Percentiles rank a stretch among this genome's conserved stretches.
phyloP scores from a whole-genome alignment of 768 basidiomycete genomes.

The Kwoniella dejecticola region DNA sequence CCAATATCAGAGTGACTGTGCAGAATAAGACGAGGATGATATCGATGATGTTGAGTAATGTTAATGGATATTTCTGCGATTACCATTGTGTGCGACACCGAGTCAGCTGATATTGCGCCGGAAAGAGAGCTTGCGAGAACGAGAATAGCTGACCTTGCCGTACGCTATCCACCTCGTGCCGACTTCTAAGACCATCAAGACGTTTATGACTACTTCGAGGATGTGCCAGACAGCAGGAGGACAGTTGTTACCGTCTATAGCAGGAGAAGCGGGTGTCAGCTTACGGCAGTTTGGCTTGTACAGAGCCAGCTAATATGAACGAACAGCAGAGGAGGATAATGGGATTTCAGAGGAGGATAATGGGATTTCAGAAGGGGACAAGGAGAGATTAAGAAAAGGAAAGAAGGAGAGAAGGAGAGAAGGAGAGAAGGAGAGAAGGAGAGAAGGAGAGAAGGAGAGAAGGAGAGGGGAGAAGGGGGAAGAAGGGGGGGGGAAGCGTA shows the following conservation, averaged over 20 bases:
- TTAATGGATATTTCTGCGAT: conserved; percentile 52
- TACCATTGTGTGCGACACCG: too few species aligned
- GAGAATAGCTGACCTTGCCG: conserved; percentile 70
- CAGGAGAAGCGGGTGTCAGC: too few species aligned
- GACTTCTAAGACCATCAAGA: conserved; percentile 92
- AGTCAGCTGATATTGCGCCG: background rate
- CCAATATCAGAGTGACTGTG: conserved; percentile 79
- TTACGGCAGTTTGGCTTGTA: too few species aligned
- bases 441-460: too few species aligned
- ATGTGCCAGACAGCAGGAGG: conserved; percentile 53
- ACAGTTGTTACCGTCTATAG: conserved; percentile 39
- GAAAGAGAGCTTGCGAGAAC: background rate
- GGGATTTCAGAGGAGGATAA: too few species aligned
- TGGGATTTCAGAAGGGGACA: background rate
- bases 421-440: too few species aligned
- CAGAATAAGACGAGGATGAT: conserved; percentile 86
- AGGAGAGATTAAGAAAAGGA: too few species aligned
- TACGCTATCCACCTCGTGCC: conserved; percentile 87
- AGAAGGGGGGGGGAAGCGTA: too few species aligned
- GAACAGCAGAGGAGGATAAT: too few species aligned
- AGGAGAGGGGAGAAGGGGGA: too few species aligned
- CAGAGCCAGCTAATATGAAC: too few species aligned
- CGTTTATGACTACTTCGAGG: conserved; percentile 55
- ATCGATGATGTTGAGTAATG: conserved; percentile 78
- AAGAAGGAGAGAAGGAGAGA: too few species aligned